These are phyloP conservation scores for Sphaerulina populicola DNA, from an alignment of 2,329 filamentous ascomycete genomes.

Conservation along the genomic window DNA sequence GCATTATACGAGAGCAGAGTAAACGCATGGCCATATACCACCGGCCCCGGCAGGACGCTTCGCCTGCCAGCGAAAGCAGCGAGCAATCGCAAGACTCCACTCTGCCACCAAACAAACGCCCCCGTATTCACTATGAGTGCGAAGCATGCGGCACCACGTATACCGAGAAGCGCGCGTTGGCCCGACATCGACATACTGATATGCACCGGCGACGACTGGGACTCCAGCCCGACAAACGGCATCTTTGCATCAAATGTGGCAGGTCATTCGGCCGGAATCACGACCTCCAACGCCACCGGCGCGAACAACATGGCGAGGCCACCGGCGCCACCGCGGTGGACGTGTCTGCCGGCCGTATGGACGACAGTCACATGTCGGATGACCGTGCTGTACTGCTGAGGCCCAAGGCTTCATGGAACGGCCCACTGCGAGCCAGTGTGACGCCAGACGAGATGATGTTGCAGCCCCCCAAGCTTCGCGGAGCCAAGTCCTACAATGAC, in stretches of 20 bases:
- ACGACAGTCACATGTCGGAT: conserved; percentile 6
- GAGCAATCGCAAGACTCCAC: conserved; percentile 8
- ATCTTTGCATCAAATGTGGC: conserved; percentile 20
- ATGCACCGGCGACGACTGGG: conserved; percentile 22
- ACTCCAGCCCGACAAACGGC: conserved; percentile 21
- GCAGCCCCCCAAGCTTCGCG: conserved; percentile 6
- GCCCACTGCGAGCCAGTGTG: conserved; percentile 6
- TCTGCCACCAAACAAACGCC: conserved; percentile 10
- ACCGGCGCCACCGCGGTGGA: conserved; percentile 11
- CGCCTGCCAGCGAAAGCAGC: conserved; percentile 10
- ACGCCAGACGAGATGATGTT: conserved; percentile 7
- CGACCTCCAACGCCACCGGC: conserved; percentile 24
- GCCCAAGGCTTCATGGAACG: conserved; percentile 3
- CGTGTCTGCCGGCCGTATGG: conserved; percentile 4
- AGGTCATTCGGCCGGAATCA: conserved; percentile 24
- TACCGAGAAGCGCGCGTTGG: conserved; percentile 25
- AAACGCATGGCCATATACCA: conserved; percentile 1
- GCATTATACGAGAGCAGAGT: conserved; percentile 11
- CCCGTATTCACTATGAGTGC: conserved; percentile 14
- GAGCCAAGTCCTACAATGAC: conserved; percentile 8
- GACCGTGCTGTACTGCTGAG: background rate
- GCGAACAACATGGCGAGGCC: conserved; percentile 22
- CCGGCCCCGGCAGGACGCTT: conserved; percentile 2
- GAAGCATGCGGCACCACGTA: conserved; percentile 17
- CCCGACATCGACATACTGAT: conserved; percentile 24